Evolutionary conservation across 768 basidiomycete genomes (phyloP).

Genomic region (Crucibulum laeve): DNA sequence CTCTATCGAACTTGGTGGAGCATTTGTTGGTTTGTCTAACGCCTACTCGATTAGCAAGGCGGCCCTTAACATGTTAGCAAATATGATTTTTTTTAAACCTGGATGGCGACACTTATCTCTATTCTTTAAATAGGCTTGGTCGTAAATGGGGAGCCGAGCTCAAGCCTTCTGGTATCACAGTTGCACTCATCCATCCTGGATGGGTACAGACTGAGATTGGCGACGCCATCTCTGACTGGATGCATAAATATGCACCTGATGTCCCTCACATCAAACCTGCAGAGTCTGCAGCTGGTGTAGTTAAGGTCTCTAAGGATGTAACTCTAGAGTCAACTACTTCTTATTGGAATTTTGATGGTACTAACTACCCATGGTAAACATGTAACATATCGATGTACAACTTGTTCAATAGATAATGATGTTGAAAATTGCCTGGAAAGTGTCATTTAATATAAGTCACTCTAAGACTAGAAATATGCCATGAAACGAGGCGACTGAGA

Average conservation of each 20-base stretch:
- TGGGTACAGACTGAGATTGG: slow-evolving; percentile 18
- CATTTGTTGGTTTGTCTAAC: slow-evolving; percentile 6
- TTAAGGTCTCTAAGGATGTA: slow-evolving; percentile 10
- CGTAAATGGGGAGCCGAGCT: slow-evolving; percentile 18
- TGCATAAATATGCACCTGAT: slow-evolving; percentile 14
- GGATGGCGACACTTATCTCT: neutral
- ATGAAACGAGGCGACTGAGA: too few relatives aligned
- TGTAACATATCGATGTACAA: too few relatives aligned
- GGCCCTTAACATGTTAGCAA: slow-evolving; percentile 15
- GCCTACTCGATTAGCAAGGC: slow-evolving; percentile 15
- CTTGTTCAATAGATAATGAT: too few relatives aligned
- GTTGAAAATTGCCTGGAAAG: too few relatives aligned
- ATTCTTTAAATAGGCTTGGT: slow-evolving; percentile 11
- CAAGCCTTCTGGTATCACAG: slow-evolving; percentile 15
- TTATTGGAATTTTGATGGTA: slow-evolving; percentile 5
- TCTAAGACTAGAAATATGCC: too few relatives aligned
- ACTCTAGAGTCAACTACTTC: slow-evolving; percentile 7
- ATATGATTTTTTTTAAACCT: neutral
- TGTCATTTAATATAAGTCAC: too few relatives aligned
- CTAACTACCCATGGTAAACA: neutral
- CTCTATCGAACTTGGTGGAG: slow-evolving; percentile 7
- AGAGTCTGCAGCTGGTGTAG: slow-evolving; percentile 10
- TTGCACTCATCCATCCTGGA: slow-evolving; percentile 17
- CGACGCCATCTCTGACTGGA: slow-evolving; percentile 14
- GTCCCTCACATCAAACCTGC: slow-evolving; percentile 14